Percentiles rank a stretch among this genome's conserved stretches.
Evolutionary conservation across 2,329 filamentous ascomycete species (phyloP).

Genomic region (Aspergillus unguis): DNA sequence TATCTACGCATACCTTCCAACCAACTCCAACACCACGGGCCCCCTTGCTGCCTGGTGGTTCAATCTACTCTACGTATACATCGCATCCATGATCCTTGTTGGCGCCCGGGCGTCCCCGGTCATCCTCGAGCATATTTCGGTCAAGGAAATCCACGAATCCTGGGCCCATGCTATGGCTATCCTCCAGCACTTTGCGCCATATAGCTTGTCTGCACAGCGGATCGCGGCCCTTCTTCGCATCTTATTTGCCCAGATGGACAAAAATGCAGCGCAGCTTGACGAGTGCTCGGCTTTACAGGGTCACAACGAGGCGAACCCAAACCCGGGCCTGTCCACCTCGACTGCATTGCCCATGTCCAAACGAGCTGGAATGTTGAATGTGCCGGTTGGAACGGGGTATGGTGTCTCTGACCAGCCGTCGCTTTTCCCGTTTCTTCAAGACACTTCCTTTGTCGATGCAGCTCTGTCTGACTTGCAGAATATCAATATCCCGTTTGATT

Average conservation of each 20-base stretch:
- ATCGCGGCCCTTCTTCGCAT: constrained; percentile 33
- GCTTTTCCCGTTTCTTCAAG: constrained; percentile 1
- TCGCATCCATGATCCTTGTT: constrained; percentile 34
- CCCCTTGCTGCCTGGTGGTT: constrained; percentile 39
- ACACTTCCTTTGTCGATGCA: too few relatives aligned
- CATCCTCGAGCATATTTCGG: constrained; percentile 26
- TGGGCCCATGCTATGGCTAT: constrained; percentile 31
- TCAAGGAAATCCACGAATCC: constrained; percentile 22
- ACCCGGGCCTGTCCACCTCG: too few relatives aligned
- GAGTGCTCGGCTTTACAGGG: not conserved
- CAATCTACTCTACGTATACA: constrained; percentile 37
- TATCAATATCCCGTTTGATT: constrained; percentile 26
- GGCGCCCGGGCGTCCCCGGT: constrained; percentile 30
- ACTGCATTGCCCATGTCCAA: constrained; percentile 24
- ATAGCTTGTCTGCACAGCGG: constrained; percentile 31
- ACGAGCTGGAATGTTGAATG: constrained; percentile 22
- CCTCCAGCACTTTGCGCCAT: constrained; percentile 30
- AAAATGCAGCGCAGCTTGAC: constrained; percentile 10
- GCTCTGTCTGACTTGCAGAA: constrained; percentile 15
- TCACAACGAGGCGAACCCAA: not conserved
- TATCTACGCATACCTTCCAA: constrained; percentile 28
- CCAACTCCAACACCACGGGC: constrained; percentile 24
- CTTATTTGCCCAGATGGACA: constrained; percentile 28
- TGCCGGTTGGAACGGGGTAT: too few relatives aligned
- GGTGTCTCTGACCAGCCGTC: constrained; percentile 10